Evolutionary conservation across 345 rosid genomes (phyloP).

Genomic region (Isatis tinctoria): DNA sequence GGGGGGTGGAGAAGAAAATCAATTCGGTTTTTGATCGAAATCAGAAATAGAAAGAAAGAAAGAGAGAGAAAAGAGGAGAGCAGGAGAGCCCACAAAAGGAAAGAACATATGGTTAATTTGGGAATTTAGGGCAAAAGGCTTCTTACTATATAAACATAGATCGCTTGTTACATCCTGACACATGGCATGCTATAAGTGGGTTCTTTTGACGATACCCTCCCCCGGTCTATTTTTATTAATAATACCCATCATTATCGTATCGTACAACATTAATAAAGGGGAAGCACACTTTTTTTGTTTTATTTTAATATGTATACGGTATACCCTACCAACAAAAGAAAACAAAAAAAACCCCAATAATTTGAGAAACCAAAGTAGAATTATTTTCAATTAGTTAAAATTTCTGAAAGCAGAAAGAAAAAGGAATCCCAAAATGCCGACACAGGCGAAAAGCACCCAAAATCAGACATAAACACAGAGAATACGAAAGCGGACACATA

Average conservation of each 20-base stretch:
- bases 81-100: conserved; percentile 15
- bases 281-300: background rate
- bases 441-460: conserved; percentile 1
- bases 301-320: no score
- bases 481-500: background rate
- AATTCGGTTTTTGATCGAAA: conserved; percentile 5
- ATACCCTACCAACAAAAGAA: background rate
- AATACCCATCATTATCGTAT: background rate
- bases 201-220: background rate
- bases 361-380: background rate
- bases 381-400: background rate
- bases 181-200: conserved; percentile 13
- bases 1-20: background rate
- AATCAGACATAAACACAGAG: background rate
- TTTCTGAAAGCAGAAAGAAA: background rate
- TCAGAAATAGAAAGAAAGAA: background rate
- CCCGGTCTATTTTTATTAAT: background rate
- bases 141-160: conserved; percentile 21
- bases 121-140: conserved; percentile 15
- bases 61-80: background rate
- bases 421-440: background rate
- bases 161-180: conserved; percentile 13
- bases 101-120: conserved; percentile 8
- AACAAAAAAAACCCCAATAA: background rate
- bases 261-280: background rate